Evolutionary conservation across 768 basidiomycete genomes (phyloP), one percentile per base, ranked within the genome.

Genomic region (Flagelloscypha sp.): DNA sequence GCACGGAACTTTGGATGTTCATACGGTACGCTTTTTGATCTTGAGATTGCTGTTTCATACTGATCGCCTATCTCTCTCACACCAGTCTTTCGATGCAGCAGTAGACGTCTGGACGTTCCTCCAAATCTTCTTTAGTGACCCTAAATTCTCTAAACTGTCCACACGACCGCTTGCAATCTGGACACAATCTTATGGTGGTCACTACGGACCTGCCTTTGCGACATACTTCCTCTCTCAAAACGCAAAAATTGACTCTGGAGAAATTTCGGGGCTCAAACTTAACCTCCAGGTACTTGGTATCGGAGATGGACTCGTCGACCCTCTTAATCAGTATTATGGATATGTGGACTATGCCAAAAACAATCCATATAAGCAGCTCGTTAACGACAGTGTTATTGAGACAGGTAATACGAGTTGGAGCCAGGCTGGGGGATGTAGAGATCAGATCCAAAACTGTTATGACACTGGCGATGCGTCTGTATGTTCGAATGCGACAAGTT

Each of bases 81-180:
- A n/a, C n/a, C n/a, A n/a, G n/a, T 74, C 75, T 7, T 56, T 64
- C 37, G 48, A 62, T 33, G 76, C 76, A 2, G 78, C 78, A 0
- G 46, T 57, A 7, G 76, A 77, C 43, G 52, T 78, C 6, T 81
- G 76, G 76, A 62, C 54, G 3, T 74, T 79, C 58, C 52, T 81
- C 46, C 77, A 79, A 55, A 72, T 79, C 12, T 79, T 74, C 54
- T 61, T 81, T 33, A 48, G 57, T 0, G 76, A 81, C 46, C 47
- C 62, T 3, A 65, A 67, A 39, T 81, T 79, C 45, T 47, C 67
- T 27, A 65, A 69, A 35, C 68, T 65, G 30, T 54, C 62, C 24
- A 43, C 45, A 16, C 63, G 58, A 35, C 62, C 66, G 2, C 61
- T 79, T 33, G 77, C 70, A 1, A 55, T 79, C 33, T 81, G 78